Conservation (phyloP, 495 filamentous ascomycete species). For the Penicillium parvum region DNA sequence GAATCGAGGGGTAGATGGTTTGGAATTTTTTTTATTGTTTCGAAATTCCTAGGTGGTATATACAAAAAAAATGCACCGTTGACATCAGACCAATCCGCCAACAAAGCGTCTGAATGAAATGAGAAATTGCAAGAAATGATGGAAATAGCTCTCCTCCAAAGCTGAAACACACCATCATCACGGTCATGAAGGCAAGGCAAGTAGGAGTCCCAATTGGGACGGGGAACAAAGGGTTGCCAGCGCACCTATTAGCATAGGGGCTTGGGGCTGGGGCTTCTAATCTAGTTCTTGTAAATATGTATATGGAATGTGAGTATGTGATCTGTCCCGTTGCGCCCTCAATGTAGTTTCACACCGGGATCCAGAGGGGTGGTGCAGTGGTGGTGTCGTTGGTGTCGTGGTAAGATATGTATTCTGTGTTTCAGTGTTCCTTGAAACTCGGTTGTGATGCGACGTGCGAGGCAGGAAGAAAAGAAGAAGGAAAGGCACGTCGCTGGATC, state of each 20-base stretch:
- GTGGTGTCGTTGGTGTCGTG: no score
- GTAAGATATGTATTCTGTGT: no score
- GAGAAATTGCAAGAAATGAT: constrained; percentile 2
- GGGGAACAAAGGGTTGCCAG: constrained; percentile 4
- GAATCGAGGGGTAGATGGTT: background rate
- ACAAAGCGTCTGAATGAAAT: constrained; percentile 3
- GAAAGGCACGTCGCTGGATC: background rate
- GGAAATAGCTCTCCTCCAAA: no score
- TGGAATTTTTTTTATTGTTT: constrained; percentile 2
- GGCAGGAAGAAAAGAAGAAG: background rate
- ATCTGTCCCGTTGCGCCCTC: constrained; percentile 10
- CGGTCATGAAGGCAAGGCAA: constrained; percentile 22
- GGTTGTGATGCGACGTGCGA: constrained; percentile 2
- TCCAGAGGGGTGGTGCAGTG: no score
- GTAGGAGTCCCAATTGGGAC: no score
- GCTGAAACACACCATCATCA: constrained; percentile 26
- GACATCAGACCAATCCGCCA: background rate
- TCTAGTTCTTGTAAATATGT: constrained; percentile 23
- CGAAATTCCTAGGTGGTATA: no score
- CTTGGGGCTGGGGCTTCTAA: no score
- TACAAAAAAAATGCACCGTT: constrained; percentile 8
- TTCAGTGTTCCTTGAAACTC: no score
- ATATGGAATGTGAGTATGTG: constrained; percentile 16
- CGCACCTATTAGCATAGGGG: constrained; percentile 21
- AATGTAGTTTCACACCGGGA: background rate